phyloP scores from a whole-genome alignment of 225 moss, liverwort and hornwort genomes.

The Takakia lepidozioides region DNA sequence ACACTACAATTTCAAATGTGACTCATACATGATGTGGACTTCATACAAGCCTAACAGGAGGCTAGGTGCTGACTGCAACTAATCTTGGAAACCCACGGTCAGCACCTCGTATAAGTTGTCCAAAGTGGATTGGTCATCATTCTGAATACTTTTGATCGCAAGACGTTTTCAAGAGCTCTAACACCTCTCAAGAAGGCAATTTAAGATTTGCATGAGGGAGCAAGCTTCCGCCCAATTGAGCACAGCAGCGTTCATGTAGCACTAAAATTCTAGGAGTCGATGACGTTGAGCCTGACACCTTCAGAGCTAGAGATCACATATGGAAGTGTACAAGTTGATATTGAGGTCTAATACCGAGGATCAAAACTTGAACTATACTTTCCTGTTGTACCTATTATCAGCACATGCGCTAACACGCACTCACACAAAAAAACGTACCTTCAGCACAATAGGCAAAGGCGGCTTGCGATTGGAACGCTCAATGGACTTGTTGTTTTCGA shows the following conservation, averaged over 20 bases:
- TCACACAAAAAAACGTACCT: conserved; percentile 18
- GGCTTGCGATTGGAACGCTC: conserved; percentile 26
- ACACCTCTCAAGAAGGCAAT: too few relatives aligned
- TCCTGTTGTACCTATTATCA: neutral
- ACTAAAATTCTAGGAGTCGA: too few relatives aligned
- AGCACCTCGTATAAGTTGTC: too few relatives aligned
- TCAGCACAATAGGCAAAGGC: conserved; percentile 58
- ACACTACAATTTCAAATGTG: neutral
- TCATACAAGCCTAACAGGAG: neutral
- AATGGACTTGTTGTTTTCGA: too few relatives aligned
- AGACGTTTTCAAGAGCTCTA: too few relatives aligned
- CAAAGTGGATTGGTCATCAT: too few relatives aligned
- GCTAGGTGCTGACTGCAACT: neutral
- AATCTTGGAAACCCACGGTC: too few relatives aligned
- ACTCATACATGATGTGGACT: neutral
- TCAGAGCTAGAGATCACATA: neutral
- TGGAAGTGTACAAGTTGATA: neutral
- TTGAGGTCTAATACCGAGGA: too few relatives aligned
- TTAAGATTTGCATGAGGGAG: too few relatives aligned
- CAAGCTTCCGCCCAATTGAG: too few relatives aligned
- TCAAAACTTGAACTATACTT: neutral
- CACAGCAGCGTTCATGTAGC: too few relatives aligned
- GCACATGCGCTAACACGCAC: neutral
- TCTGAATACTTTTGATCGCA: too few relatives aligned
- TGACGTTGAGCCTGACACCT: neutral